These are phyloP conservation scores for Crithidia mellificae DNA, from an alignment of 208 protist genomes.

Conservation along the genomic window DNA sequence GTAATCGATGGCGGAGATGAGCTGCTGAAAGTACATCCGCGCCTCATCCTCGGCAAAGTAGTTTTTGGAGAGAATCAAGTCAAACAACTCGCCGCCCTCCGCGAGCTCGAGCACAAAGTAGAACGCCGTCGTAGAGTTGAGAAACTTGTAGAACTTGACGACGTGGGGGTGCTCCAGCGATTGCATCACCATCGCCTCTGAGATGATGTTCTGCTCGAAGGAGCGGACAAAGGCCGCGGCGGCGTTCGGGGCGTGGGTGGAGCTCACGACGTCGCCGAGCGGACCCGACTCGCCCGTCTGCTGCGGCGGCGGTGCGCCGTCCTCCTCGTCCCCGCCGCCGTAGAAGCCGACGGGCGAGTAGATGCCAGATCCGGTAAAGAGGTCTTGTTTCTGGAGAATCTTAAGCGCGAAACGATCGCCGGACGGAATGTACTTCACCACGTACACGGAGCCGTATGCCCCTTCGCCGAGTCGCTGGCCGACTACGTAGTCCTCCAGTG, in stretches of 20 bases:
- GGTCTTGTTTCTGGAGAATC: slow-evolving; percentile 79
- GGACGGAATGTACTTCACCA: slow-evolving; percentile 77
- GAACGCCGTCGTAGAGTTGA: slow-evolving; percentile 81
- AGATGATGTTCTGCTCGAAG: slow-evolving; percentile 70
- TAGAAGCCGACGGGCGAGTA: neutral
- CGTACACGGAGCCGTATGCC: slow-evolving; percentile 88
- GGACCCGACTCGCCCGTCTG: slow-evolving; percentile 9
- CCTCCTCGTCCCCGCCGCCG: neutral
- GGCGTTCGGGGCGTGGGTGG: neutral
- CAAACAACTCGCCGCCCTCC: slow-evolving; percentile 93
- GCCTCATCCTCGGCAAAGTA: slow-evolving; percentile 87
- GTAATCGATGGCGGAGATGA: slow-evolving; percentile 94
- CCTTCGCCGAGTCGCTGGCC: slow-evolving; percentile 88
- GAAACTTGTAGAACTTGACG: slow-evolving; percentile 87
- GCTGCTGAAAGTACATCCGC: slow-evolving; percentile 93
- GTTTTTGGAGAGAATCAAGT: slow-evolving; percentile 87
- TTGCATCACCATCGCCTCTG: slow-evolving; percentile 90
- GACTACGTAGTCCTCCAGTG: slow-evolving; percentile 73
- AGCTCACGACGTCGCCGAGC: slow-evolving; percentile 1
- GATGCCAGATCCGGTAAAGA: slow-evolving; percentile 37
- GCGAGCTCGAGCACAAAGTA: slow-evolving; percentile 92
- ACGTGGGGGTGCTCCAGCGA: slow-evolving; percentile 89
- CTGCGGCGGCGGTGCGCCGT: neutral
- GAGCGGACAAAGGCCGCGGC: slow-evolving; percentile 31
- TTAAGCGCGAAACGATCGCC: slow-evolving; percentile 85